These are phyloP conservation scores for Fraxinus cuspidata DNA, from an alignment of 257 asterid genomes.

Conservation along the genomic window DNA sequence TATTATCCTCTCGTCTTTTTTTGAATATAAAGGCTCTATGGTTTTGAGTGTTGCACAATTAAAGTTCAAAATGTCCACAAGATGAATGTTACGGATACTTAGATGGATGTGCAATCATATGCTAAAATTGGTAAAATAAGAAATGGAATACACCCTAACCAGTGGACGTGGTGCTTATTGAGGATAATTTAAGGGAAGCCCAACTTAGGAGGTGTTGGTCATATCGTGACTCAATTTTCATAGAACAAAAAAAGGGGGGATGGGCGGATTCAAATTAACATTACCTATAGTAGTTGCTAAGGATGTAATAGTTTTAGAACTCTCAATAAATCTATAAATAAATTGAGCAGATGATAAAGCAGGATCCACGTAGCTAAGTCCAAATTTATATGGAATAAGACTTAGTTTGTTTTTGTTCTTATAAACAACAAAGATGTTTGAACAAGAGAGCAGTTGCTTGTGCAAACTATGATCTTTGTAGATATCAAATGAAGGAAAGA, in stretches of 20 bases:
- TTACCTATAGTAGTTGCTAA: background rate
- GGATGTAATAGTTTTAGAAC: background rate
- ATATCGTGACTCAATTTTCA: too few species aligned
- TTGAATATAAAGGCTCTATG: background rate
- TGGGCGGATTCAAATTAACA: too few species aligned
- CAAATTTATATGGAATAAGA: background rate
- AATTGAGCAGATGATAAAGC: background rate
- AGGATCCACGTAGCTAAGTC: background rate
- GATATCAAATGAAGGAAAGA: background rate
- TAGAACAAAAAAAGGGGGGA: too few species aligned
- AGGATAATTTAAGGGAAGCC: too few species aligned
- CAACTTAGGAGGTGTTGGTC: too few species aligned
- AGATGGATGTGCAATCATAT: background rate
- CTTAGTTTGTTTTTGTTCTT: background rate
- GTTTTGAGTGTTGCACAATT: background rate
- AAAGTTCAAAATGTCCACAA: background rate
- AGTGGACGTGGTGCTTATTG: too few species aligned
- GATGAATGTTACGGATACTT: background rate
- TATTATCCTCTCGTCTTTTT: background rate
- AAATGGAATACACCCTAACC: background rate
- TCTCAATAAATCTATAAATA: background rate
- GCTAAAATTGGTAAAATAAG: background rate
- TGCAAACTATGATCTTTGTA: constrained; percentile 19
- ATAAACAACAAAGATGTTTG: background rate
- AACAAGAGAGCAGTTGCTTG: constrained; percentile 16